These are phyloP conservation scores for Harringtonia lauricola DNA, from an alignment of 2,329 filamentous ascomycete genomes.

Conservation along the genomic window DNA sequence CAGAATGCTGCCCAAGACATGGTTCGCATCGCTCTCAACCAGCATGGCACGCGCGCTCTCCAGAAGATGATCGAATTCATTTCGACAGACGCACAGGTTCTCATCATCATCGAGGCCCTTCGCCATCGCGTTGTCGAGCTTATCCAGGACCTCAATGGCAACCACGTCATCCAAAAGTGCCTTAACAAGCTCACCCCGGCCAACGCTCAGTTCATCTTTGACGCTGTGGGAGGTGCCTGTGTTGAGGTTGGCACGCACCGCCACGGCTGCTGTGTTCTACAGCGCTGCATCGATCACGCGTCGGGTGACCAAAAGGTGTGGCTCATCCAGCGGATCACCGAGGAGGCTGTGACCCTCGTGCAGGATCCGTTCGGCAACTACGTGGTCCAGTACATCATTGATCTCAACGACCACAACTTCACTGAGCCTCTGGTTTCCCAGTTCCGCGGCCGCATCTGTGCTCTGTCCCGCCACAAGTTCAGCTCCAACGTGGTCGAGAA, in stretches of 20 bases:
- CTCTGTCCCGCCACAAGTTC: conserved; percentile 89
- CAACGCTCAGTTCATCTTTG: conserved; percentile 94
- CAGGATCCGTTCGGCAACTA: conserved; percentile 99
- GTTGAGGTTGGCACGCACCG: conserved; percentile 91
- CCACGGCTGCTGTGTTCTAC: conserved; percentile 94
- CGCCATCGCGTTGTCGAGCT: conserved; percentile 79
- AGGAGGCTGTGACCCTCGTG: conserved; percentile 77
- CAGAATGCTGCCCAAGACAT: conserved; percentile 80
- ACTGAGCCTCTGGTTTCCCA: conserved; percentile 78
- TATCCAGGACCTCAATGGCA: conserved; percentile 95
- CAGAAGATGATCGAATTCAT: conserved; percentile 99
- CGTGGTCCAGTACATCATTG: conserved; percentile 96
- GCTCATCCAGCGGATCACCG: conserved; percentile 78
- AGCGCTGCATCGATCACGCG: conserved; percentile 96
- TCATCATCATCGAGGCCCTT: conserved; percentile 78
- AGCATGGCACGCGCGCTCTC: conserved; percentile 89
- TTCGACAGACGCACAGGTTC: conserved; percentile 71
- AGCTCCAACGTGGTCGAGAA: conserved; percentile 99
- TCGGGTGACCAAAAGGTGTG: conserved; percentile 79
- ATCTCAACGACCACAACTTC: conserved; percentile 77
- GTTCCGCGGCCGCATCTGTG: conserved; percentile 63
- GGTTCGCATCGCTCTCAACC: conserved; percentile 89
- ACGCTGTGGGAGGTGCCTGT: conserved; percentile 79
- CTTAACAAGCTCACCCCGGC: conserved; percentile 80
- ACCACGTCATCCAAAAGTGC: conserved; percentile 98